phyloP scores from a whole-genome alignment of 2,329 filamentous ascomycete genomes.

The Daldinia sp. region DNA sequence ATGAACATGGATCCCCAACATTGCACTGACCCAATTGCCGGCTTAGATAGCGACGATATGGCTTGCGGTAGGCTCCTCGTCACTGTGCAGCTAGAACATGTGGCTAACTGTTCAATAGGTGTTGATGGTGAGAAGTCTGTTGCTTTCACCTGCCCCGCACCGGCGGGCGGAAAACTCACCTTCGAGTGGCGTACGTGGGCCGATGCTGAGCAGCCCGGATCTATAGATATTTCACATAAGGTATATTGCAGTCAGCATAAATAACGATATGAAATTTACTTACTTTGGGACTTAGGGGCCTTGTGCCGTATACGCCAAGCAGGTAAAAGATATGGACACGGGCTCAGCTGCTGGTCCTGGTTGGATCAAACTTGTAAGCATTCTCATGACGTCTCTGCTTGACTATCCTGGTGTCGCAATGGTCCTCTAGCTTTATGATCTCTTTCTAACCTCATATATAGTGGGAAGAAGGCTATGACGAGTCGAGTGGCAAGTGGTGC shows the following conservation, averaged over 20 bases:
- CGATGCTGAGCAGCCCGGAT: slow-evolving; percentile 64
- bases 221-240: slow-evolving; percentile 65
- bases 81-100: slow-evolving; percentile 29
- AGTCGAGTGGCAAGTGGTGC: slow-evolving; percentile 71
- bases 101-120: slow-evolving; percentile 52
- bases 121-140: slow-evolving; percentile 60
- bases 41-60: slow-evolving; percentile 71
- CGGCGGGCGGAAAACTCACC: slow-evolving; percentile 68
- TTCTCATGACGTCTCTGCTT: background rate
- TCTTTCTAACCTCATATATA: slow-evolving; percentile 13
- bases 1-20: slow-evolving; percentile 67
- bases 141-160: slow-evolving; percentile 61
- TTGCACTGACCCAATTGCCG: slow-evolving; percentile 68
- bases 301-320: slow-evolving; percentile 80
- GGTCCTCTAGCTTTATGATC: too few species aligned
- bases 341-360: slow-evolving; percentile 70
- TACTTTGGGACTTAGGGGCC: slow-evolving; percentile 68
- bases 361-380: slow-evolving; percentile 77
- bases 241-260: slow-evolving; percentile 18
- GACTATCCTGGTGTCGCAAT: background rate
- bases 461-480: slow-evolving; percentile 75
- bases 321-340: slow-evolving; percentile 67
- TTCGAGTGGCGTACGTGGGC: slow-evolving; percentile 76
- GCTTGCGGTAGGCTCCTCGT: slow-evolving; percentile 69
- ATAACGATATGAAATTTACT: background rate